Evolutionary conservation across 2,329 filamentous ascomycete species (phyloP), one percentile per base, ranked within the genome.

Genomic region (Pseudogymnoascus sp.): DNA sequence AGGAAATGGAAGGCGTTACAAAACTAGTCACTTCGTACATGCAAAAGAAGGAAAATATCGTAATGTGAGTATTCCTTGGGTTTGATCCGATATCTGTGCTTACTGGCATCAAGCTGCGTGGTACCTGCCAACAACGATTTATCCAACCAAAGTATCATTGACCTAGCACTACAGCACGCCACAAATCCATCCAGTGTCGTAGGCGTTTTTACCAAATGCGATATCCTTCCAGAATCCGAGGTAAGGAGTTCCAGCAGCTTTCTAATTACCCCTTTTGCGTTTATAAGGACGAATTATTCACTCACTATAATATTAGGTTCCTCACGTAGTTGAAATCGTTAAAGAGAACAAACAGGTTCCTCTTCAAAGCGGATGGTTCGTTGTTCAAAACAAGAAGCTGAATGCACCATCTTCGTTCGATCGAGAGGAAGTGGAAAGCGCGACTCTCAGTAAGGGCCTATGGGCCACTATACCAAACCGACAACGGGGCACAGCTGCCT

Each of bases 401-500:
- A 36, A 36, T 36, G 33, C 33, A 13, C 63, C 66, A 2, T 63
- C 66, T 0, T 63, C 65, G 1, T 69, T 73, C 51, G 66, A 75
- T 15, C 66, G 73, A 3, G 66, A 62, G 6, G 39, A 63, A 6
- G 69, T 67, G 1, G 74, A 76, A 59, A 62, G 59, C 13, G 62
- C 64, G 0, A 67, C 74, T 0, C 74, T 76, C n/a, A 51, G 60
- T 10, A 64, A 59, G 5, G 10, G 59, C 0, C 71, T 71, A 0
- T 76, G 74, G 75, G 64, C 62, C 21, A 58, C 63, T 0, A 69
- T 74, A 1, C 66, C 63, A 0, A 27, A 62, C 0, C 29, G 64
- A 0, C 69, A 71, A 10, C 67, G 71, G 5, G 73, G 74, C 0
- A 72, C 72, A 4, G 17, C 58, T 0, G 70, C 69, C 27, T 66